Base-by-base conservation (phyloP, 257 asterid species). In the Gynochthodes officinalis region DNA sequence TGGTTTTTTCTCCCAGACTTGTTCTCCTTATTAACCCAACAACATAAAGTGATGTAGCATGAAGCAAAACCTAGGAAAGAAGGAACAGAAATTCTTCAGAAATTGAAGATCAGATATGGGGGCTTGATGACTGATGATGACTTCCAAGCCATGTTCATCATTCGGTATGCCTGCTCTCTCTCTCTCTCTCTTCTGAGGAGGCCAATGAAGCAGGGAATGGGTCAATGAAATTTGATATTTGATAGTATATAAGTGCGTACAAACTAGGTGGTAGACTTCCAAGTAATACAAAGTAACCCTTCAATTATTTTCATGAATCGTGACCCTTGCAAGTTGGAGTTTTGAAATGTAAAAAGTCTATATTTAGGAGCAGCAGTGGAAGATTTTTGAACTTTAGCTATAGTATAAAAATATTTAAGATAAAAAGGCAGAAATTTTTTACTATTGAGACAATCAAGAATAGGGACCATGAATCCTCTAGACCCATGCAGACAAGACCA, bases 81-180 rank as follows among this genome's bases (percentile, higher is more conserved):
- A 73, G 80, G 77, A 70, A 50, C 74, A 73, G 44, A 73, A 32
- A 62, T 23, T 39, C 49, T 64, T 54, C 40, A 16, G 68, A 68
- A 40, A 79, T 37, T 65, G 76, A 82, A 53, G 72, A 76, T 74
- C 65, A 66, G 71, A 74, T n/a, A 71, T 50, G 57, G 54, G 15
- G 60, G 37, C 14, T 33, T 68, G 59, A 30, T 83, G 90, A 86
- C 27, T 78, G 94, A 87, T 80, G 77, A 76, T 81, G 88, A 86
- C 89, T 71, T 77, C 76, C 83, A 79, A 76, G 82, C 84, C 84
- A 71, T 80, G 80, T 84, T 82, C 86, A 80, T 83, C 83, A 78
- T 71, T 50, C 76, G 78, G 52, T 75, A 63, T 76, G 33, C 69
- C 70, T 40, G 37, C 28, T 21, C 55, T 62, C 63, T 53, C 73